Evolutionary conservation across 768 basidiomycete genomes (phyloP).

Genomic region (Trametes villosa): DNA sequence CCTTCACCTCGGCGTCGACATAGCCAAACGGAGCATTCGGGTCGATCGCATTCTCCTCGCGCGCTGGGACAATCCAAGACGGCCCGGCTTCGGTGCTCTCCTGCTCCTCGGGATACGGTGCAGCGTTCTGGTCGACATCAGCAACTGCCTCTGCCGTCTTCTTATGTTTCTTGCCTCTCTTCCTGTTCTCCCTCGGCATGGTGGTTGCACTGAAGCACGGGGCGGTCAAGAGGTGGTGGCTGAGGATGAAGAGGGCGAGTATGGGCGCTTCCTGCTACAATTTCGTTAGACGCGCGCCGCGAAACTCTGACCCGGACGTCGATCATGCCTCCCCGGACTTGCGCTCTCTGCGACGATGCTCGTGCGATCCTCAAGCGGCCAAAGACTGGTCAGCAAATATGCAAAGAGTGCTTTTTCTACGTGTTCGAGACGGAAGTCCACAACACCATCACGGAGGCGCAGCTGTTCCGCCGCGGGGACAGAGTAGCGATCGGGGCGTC

Average conservation of each 20-base stretch:
- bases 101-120: conserved; percentile 21
- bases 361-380: conserved; percentile 92
- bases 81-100: conserved; percentile 47
- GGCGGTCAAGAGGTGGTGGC: neutral
- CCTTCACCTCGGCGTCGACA: conserved; percentile 88
- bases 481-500: conserved; percentile 97
- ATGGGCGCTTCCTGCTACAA: conserved; percentile 13
- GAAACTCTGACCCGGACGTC: conserved; percentile 21
- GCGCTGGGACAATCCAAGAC: conserved; percentile 68
- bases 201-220: neutral
- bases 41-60: conserved; percentile 44
- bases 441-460: conserved; percentile 85
- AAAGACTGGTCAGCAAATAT: conserved; percentile 97
- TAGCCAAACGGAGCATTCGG: conserved; percentile 86
- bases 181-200: conserved; percentile 81
- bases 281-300: conserved; percentile 9
- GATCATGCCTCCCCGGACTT: conserved; percentile 79
- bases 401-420: conserved; percentile 93
- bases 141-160: conserved; percentile 43
- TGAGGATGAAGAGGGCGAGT: neutral
- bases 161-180: conserved; percentile 78
- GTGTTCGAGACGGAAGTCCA: conserved; percentile 99
- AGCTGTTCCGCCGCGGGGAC: conserved; percentile 87
- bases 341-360: conserved; percentile 73
- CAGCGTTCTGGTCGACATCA: conserved; percentile 27